These are phyloP conservation scores for Oryza meyeriana DNA, from an alignment of 176 grass and related monocot species.

Conservation along the genomic window DNA sequence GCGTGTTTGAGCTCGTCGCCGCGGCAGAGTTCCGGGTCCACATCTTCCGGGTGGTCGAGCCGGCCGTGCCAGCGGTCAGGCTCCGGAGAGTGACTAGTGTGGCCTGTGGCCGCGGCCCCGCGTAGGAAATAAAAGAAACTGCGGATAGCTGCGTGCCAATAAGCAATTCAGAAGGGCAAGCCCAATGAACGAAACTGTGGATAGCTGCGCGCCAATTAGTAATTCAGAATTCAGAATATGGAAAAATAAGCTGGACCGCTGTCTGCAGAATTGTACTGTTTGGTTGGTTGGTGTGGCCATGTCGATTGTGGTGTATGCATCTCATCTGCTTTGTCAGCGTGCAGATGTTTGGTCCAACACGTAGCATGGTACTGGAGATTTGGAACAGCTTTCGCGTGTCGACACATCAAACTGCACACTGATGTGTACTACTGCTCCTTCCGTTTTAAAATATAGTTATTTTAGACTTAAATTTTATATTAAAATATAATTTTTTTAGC, in stretches of 20 bases:
- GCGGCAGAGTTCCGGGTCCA: constrained; percentile 65
- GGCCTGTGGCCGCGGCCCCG: not conserved
- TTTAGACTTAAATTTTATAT: too few relatives aligned
- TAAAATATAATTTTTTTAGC: too few relatives aligned
- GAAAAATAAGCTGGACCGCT: not conserved
- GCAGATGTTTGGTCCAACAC: not conserved
- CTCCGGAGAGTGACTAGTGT: constrained; percentile 18
- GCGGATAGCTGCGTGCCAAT: not conserved
- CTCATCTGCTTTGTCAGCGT: not conserved
- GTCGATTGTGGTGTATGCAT: not conserved
- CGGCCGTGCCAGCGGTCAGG: constrained; percentile 37
- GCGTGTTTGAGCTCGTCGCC: constrained; percentile 69
- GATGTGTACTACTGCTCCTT: too few relatives aligned
- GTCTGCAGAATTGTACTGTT: not conserved
- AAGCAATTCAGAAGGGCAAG: not conserved
- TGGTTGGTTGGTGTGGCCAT: not conserved
- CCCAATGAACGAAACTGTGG: not conserved
- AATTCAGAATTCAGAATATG: not conserved
- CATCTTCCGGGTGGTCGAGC: constrained; percentile 55
- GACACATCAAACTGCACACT: not conserved
- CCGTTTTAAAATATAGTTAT: too few relatives aligned
- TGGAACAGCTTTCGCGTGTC: not conserved
- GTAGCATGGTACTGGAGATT: not conserved
- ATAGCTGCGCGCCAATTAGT: not conserved
- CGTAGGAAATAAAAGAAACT: not conserved